Conservation (phyloP, 73 alveolate species). For the Durusdinium trenchii region DNA sequence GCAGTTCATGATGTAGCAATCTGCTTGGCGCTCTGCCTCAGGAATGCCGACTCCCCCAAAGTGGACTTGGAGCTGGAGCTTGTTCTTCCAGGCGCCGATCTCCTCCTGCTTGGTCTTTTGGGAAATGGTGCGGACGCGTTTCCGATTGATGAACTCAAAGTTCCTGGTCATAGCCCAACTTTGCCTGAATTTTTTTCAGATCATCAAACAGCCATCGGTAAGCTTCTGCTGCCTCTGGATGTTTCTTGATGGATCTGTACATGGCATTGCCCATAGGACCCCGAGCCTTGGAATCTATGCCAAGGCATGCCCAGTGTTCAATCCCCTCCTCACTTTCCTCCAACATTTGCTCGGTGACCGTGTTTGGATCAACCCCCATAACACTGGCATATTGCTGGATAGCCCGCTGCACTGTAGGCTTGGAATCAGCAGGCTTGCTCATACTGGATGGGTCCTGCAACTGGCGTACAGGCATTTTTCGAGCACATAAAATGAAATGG, state of each 20-base stretch:
- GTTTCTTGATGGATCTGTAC: not conserved
- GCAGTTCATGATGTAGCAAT: constrained; percentile 9
- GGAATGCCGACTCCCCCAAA: constrained; percentile 15
- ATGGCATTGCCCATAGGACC: not conserved
- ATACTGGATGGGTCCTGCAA: no score
- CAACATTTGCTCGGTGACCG: not conserved
- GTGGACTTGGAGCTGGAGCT: not conserved
- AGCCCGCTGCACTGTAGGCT: not conserved
- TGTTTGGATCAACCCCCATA: not conserved
- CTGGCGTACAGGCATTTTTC: no score
- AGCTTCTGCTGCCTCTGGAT: not conserved
- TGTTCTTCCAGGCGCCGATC: not conserved
- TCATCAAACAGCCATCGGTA: constrained; percentile 30
- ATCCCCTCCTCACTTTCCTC: not conserved
- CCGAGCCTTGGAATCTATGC: not conserved
- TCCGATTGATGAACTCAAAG: not conserved
- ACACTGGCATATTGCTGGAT: not conserved
- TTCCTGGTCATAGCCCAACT: not conserved
- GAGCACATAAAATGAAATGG: no score
- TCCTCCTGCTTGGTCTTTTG: not conserved
- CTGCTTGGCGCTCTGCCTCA: not conserved
- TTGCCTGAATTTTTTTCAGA: not conserved
- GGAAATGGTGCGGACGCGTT: not conserved
- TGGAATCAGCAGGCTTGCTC: no score
- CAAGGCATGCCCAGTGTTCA: constrained; percentile 25